A percentile compares a stretch with the other conserved stretches of the same genome.
phyloP scores from a whole-genome alignment of 805 yeast species.

The Phaffomyces opuntiae region DNA sequence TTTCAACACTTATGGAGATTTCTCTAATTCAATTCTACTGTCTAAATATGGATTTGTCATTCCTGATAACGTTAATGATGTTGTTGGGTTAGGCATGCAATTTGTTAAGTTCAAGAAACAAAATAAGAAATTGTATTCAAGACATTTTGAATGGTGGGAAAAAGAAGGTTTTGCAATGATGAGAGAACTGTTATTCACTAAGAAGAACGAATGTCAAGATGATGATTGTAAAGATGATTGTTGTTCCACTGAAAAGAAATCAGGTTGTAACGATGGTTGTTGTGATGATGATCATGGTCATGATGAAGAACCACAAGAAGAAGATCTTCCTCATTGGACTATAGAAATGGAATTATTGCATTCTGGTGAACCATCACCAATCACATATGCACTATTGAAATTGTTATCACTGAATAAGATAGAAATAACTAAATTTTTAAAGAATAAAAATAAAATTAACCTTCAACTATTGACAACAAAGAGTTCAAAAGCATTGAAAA shows the following conservation, averaged over 20 bases:
- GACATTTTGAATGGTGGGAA: conserved; percentile 44
- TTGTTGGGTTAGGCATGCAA: conserved; percentile 51
- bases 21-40: conserved; percentile 56
- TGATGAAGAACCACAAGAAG: conserved; percentile 9
- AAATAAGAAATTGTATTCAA: conserved; percentile 26
- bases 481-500: conserved; percentile 15
- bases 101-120: conserved; percentile 29
- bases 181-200: conserved; percentile 9
- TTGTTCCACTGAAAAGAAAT: neutral
- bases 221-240: conserved; percentile 20
- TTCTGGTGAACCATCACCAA: conserved; percentile 38
- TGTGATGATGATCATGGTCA: neutral
- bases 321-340: conserved; percentile 34
- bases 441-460: conserved; percentile 14
- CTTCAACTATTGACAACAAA: conserved; percentile 13
- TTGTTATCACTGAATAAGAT: conserved; percentile 26
- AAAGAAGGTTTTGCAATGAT: conserved; percentile 34
- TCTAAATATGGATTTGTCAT: conserved; percentile 76
- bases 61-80: conserved; percentile 46
- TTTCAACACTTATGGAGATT: conserved; percentile 78
- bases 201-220: conserved; percentile 8
- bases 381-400: conserved; percentile 37
- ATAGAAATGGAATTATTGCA: conserved; percentile 32
- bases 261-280: neutral
- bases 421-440: conserved; percentile 23